phyloP scores from a whole-genome alignment of 306 rosid genomes.

The Cercis canadensis region DNA sequence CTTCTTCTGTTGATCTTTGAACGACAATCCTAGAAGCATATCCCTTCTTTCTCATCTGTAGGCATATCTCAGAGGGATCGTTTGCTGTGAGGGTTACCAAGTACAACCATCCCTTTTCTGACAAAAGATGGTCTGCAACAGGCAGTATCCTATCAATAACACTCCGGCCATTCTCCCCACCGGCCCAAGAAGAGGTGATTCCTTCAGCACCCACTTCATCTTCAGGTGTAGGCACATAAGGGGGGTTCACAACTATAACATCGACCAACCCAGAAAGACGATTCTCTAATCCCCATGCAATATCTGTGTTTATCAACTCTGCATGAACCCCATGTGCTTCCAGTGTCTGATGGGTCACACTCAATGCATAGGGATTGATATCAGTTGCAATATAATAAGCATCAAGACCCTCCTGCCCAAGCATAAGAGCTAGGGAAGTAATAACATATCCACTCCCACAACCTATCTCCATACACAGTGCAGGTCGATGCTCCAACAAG shows the following conservation, averaged over 20 bases:
- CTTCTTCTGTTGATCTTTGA: constrained; percentile 94
- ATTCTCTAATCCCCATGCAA: constrained; percentile 77
- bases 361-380: constrained; percentile 76
- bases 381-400: constrained; percentile 85
- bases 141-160: constrained; percentile 86
- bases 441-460: constrained; percentile 96
- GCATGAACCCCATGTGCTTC: constrained; percentile 90
- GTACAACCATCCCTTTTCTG: constrained; percentile 91
- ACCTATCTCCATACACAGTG: constrained; percentile 85
- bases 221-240: constrained; percentile 97
- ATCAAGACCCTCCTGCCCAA: constrained; percentile 60
- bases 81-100: constrained; percentile 82
- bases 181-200: constrained; percentile 89
- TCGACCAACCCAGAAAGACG: constrained; percentile 83
- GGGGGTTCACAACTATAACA: constrained; percentile 93
- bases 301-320: constrained; percentile 74
- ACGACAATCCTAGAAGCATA: constrained; percentile 80
- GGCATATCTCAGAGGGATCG: constrained; percentile 80
- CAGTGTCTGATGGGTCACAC: constrained; percentile 71
- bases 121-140: constrained; percentile 71
- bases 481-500: constrained; percentile 70
- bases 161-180: constrained; percentile 88
- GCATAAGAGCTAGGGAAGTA: constrained; percentile 92
- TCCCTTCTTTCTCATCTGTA: constrained; percentile 76
- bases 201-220: constrained; percentile 88